Evolutionary conservation across 2,329 filamentous ascomycete species (phyloP), one percentile per base, ranked within the genome.

Genomic region (Aureobasidium sp.): DNA sequence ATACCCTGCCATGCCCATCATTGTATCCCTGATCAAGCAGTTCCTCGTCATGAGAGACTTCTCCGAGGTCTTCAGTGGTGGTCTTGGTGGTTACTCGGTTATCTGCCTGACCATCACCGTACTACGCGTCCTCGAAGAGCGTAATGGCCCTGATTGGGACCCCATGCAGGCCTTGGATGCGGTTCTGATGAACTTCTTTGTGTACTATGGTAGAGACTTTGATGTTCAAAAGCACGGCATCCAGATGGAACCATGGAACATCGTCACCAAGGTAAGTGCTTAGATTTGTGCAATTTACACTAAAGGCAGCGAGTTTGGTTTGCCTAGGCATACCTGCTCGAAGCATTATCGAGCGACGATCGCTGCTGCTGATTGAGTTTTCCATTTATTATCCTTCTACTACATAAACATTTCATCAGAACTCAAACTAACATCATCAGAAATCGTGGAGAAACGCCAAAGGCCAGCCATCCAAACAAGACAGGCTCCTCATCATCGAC

Each of bases 31-130:
- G 29, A 83, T 99, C 75, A 99, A 99, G 77, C 94, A 99, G 67
- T 92, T 95, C 64, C 79, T 99, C 29, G 81, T 89, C 41, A 95
- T 99, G 85, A 86, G 91, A 64, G 90, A 87, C 0, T 79, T 97
- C 58, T 97, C 97, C 68, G 94, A 99, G 74, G 92, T 96, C 4
- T 88, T 90, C 44, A 90, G 86, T 64, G 94, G 94, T 62, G 94
- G 94, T 2, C 85, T 99, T 58, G 94, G 94, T 60, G 94, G 94
- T 2, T 97, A 97, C 72, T 90, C 91, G 1, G 88, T 96, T 66
- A 97, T 93, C 62, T 99, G 94, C 77, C 81, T 99, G 65, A 90
- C 97, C 6, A 90, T 94, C 63, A 94, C 89, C 78, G 86, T 96
- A 74, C 77, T 97, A 51, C 89, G 96, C 71, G 80, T 90, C 66